phyloP scores from a whole-genome alignment of 169 alveolate genomes.

The Cryptosporidium sp. region DNA sequence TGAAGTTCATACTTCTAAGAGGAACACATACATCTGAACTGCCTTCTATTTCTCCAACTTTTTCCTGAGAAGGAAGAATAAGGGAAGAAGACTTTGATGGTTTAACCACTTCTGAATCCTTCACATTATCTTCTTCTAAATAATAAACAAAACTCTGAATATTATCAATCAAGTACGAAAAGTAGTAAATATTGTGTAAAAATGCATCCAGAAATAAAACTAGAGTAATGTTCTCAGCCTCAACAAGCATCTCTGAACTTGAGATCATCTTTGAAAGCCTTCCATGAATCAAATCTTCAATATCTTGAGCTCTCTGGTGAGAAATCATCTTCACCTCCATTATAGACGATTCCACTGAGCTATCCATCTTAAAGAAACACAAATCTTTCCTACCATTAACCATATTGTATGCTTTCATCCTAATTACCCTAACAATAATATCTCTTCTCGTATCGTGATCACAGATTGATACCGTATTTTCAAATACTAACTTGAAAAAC shows the following conservation, averaged over 20 bases:
- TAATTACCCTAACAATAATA: neutral
- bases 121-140: neutral
- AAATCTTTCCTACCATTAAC: slow-evolving; percentile 3
- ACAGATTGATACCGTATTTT: slow-evolving; percentile 2
- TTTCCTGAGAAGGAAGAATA: neutral
- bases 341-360: neutral
- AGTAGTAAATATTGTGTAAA: slow-evolving; percentile 57
- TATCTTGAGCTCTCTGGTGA: neutral
- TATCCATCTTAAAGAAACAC: slow-evolving; percentile 28
- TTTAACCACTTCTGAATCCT: neutral
- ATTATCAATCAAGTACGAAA: slow-evolving; percentile 28
- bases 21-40: neutral
- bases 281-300: slow-evolving; percentile 1
- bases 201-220: slow-evolving; percentile 46
- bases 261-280: slow-evolving; percentile 4
- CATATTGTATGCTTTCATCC: slow-evolving; percentile 11
- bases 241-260: slow-evolving; percentile 51
- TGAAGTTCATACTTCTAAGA: slow-evolving; percentile 15
- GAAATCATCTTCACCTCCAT: slow-evolving; percentile 29
- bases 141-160: neutral
- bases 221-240: slow-evolving; percentile 12
- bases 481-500: slow-evolving; percentile 9
- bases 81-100: neutral
- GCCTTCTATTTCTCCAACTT: neutral
- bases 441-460: slow-evolving; percentile 31